Conservation (phyloP, 345 rosid genomes). For the Pugionium cornutum region DNA sequence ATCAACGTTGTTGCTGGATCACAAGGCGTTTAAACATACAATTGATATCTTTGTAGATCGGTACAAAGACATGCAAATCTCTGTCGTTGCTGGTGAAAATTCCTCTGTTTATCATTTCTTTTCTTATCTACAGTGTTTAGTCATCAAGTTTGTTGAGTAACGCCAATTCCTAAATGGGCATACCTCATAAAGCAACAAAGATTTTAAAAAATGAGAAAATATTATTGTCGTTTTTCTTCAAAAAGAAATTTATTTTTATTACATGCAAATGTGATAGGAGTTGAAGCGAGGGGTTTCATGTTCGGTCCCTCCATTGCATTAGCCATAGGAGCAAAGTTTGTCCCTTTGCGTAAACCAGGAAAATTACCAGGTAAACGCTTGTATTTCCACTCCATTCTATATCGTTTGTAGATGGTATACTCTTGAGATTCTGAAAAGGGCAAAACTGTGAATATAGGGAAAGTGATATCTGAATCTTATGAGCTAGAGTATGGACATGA, state of each 20-base stretch:
- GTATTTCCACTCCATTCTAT: neutral
- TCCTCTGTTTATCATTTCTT: constrained; percentile 14
- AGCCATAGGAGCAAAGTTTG: constrained; percentile 86
- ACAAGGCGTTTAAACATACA: constrained; percentile 70
- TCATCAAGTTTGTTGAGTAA: constrained; percentile 36
- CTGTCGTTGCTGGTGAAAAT: constrained; percentile 69
- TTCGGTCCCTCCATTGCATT: constrained; percentile 85
- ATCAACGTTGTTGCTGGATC: constrained; percentile 74
- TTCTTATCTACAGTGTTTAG: constrained; percentile 21
- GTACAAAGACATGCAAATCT: constrained; percentile 67
- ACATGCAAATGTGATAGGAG: constrained; percentile 49
- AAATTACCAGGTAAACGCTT: constrained; percentile 64
- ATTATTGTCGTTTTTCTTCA: constrained; percentile 6
- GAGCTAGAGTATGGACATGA: constrained; percentile 90
- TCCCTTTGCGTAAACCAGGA: constrained; percentile 75
- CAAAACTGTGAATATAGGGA: constrained; percentile 44
- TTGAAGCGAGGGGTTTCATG: constrained; percentile 87
- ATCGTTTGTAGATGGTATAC: neutral
- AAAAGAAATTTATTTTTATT: neutral
- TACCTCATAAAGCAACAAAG: constrained; percentile 27
- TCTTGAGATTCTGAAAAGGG: constrained; percentile 17
- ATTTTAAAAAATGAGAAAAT: neutral
- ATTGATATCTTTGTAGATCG: constrained; percentile 81
- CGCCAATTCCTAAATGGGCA: constrained; percentile 22
- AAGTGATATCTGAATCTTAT: constrained; percentile 67